Evolutionary conservation across 75 land plant genomes (phyloP).

Genomic region (Cunninghamia lanceolata): DNA sequence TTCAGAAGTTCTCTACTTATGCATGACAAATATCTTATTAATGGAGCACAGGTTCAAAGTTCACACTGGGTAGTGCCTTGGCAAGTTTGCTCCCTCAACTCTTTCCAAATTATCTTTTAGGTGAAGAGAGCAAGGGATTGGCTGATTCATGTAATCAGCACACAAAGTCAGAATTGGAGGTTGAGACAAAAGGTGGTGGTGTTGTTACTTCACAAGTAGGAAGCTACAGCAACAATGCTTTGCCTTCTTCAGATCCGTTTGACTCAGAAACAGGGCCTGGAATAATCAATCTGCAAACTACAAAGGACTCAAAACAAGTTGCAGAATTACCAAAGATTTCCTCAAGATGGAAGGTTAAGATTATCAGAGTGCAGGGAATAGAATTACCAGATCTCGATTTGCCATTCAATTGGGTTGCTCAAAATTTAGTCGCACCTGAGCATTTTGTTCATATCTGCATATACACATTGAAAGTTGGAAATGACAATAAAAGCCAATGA

Average conservation of each 20-base stretch:
- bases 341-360: slow-evolving; percentile 32
- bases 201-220: not conserved
- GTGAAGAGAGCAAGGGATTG: slow-evolving; percentile 1
- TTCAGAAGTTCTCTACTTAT: not conserved
- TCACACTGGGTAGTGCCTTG: slow-evolving; percentile 64
- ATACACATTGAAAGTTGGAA: slow-evolving; percentile 10
- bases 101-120: slow-evolving; percentile 21
- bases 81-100: slow-evolving; percentile 58
- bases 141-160: slow-evolving; percentile 9
- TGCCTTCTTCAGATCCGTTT: not conserved
- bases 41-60: slow-evolving; percentile 46
- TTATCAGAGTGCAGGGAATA: slow-evolving; percentile 88
- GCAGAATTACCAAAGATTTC: not conserved
- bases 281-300: not conserved
- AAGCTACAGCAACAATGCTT: not conserved
- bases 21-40: not conserved
- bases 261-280: not conserved
- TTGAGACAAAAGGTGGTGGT: not conserved
- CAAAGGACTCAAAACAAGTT: not conserved
- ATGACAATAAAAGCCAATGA: not conserved
- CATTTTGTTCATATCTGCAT: slow-evolving; percentile 75
- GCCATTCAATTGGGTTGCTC: slow-evolving; percentile 86
- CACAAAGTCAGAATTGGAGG: slow-evolving; percentile 5
- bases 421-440: slow-evolving; percentile 83
- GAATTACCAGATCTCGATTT: slow-evolving; percentile 68